Evolutionary conservation across 2,329 filamentous ascomycete species (phyloP).

Genomic region (Leptographium galeiforme): DNA sequence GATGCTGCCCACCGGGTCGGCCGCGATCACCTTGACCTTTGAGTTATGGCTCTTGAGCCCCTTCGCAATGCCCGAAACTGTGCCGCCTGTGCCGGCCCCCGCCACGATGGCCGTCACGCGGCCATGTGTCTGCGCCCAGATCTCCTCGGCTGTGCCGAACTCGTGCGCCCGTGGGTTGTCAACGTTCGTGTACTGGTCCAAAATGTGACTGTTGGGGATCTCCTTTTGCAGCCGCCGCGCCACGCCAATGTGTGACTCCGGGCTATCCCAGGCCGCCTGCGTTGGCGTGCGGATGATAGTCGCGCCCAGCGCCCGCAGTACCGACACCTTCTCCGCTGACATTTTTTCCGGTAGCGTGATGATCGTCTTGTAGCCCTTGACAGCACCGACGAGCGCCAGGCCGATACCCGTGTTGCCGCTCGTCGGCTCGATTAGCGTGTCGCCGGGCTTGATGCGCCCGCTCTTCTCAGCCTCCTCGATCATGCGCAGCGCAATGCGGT

Average conservation of each 20-base stretch:
- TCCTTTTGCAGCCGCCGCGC: slow-evolving; percentile 84
- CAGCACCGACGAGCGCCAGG: slow-evolving; percentile 79
- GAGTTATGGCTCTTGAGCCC: slow-evolving; percentile 80
- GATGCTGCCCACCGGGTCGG: slow-evolving; percentile 85
- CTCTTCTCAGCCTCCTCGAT: slow-evolving; percentile 86
- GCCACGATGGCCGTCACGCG: slow-evolving; percentile 74
- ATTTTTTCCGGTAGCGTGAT: slow-evolving; percentile 99
- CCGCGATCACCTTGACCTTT: slow-evolving; percentile 77
- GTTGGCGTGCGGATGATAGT: slow-evolving; percentile 97
- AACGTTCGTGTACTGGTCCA: slow-evolving; percentile 87
- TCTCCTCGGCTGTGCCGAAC: slow-evolving; percentile 86
- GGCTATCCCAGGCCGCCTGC: slow-evolving; percentile 84
- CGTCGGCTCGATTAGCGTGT: slow-evolving; percentile 94
- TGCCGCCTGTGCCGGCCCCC: slow-evolving; percentile 89
- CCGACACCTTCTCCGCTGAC: slow-evolving; percentile 95
- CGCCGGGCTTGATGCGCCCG: slow-evolving; percentile 90
- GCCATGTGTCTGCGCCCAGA: slow-evolving; percentile 81
- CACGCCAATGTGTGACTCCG: slow-evolving; percentile 94
- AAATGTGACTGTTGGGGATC: slow-evolving; percentile 89
- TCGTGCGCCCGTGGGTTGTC: slow-evolving; percentile 94
- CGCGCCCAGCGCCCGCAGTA: slow-evolving; percentile 82
- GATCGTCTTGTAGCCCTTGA: slow-evolving; percentile 97
- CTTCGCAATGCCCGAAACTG: slow-evolving; percentile 76
- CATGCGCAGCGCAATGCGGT: slow-evolving; percentile 93
- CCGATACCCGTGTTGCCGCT: slow-evolving; percentile 98